Base-by-base conservation (phyloP, 495 filamentous ascomycete species). In the Aspergillus funiculosus region DNA sequence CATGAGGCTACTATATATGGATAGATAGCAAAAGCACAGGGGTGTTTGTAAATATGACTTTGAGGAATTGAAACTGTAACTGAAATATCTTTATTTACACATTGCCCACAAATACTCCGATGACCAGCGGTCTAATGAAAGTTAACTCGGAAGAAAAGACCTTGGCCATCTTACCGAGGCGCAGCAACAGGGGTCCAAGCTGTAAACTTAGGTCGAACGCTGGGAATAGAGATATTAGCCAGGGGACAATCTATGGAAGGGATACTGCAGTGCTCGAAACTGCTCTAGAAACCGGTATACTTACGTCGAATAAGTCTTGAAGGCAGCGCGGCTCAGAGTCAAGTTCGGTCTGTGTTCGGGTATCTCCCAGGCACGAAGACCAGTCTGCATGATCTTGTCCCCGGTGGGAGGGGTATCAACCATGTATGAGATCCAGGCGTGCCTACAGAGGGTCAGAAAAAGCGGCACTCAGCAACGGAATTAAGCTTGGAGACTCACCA, bases 401-500 rank as follows among this genome's bases (percentile, higher is more conserved):
- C 80, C 61, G 17, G 72, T 76, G 4, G 92, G 92, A 18, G 90
- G 84, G 62, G 88, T 83, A 66, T 97, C 89, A 45, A 94, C 83
- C 67, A 85, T 68, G 68, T 99, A 96, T 34, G 86, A 84, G 56
- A 97, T 87, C 92, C 92, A 99, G 17, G 87, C 87, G 66, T 97
- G 92, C 90, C 81, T 85, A 43, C n/a, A 27, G 10, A 5, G 34
- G 11, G 32, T 50, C 14, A 50, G 22, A 17, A 39, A 41, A 31
- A 2, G 15, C 22, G 4, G 13, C 10, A 8, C 17, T 19, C 9
- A 32, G 4, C 3, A 30, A 25, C 10, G 10, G 11, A 6, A 37
- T 4, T 8, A 5, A 17, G 6, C 1, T 6, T 22, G 40, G 13
- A 49, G 34, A 7, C 71, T 64, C 71, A 85, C 83, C 92, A 98